These are phyloP conservation scores for Alternaria sp. DNA, from an alignment of 2,329 filamentous ascomycete species.

Conservation along the genomic window DNA sequence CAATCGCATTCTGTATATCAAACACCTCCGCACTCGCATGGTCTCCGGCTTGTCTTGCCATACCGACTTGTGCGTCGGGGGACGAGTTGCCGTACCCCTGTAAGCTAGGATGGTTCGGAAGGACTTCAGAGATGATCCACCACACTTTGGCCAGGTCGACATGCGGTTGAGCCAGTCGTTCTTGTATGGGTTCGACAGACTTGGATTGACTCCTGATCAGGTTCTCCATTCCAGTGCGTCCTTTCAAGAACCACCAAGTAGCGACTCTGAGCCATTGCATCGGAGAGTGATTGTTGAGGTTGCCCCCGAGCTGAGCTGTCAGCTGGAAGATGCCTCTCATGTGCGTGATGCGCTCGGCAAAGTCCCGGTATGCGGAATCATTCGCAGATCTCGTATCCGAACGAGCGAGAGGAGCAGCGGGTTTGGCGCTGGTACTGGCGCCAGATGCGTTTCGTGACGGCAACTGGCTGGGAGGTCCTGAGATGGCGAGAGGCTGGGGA, in stretches of 20 bases:
- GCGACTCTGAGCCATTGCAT: slow-evolving; percentile 74
- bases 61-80: slow-evolving; percentile 42
- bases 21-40: slow-evolving; percentile 54
- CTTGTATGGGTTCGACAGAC: slow-evolving; percentile 59
- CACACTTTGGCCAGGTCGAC: slow-evolving; percentile 84
- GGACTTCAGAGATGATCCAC: slow-evolving; percentile 69
- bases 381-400: slow-evolving; percentile 43
- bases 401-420: slow-evolving; percentile 25
- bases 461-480: slow-evolving; percentile 14
- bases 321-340: slow-evolving; percentile 77
- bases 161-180: slow-evolving; percentile 72
- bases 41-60: slow-evolving; percentile 53
- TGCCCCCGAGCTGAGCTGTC: slow-evolving; percentile 75
- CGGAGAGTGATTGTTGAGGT: slow-evolving; percentile 67
- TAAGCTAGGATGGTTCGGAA: slow-evolving; percentile 45
- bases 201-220: slow-evolving; percentile 70
- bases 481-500: slow-evolving; percentile 10
- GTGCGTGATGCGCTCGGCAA: slow-evolving; percentile 73
- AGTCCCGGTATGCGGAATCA: slow-evolving; percentile 66
- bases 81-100: slow-evolving; percentile 31
- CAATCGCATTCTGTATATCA: slow-evolving; percentile 60
- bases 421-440: slow-evolving; percentile 11
- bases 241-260: slow-evolving; percentile 89
- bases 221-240: slow-evolving; percentile 75
- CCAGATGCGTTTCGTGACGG: slow-evolving; percentile 28